These are phyloP conservation scores for Chytriomyces hyalinus DNA, from an alignment of 192 early-diverging fungal genomes.

Conservation along the genomic window DNA sequence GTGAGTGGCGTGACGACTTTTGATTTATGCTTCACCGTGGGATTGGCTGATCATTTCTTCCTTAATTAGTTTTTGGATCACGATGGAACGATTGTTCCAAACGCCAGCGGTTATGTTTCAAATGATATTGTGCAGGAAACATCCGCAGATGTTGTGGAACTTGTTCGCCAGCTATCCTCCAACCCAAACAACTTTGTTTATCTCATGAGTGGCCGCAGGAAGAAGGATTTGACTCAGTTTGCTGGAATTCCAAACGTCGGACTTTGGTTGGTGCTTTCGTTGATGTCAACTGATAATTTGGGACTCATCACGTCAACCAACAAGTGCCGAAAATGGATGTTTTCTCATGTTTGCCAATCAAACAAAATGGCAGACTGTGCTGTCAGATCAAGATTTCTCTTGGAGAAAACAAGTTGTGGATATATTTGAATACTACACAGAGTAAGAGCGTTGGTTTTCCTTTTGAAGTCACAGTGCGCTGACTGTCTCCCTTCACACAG, in stretches of 20 bases:
- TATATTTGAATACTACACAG: conserved; percentile 83
- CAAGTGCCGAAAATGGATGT: conserved; percentile 77
- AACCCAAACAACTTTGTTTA: conserved; percentile 54
- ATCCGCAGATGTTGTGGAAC: conserved; percentile 19
- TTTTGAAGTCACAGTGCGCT: conserved; percentile 4
- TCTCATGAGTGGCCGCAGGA: conserved; percentile 50
- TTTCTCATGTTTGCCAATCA: conserved; percentile 67
- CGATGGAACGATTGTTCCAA: conserved; percentile 51
- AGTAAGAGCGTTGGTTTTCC: conserved; percentile 46
- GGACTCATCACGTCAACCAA: not conserved
- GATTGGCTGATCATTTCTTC: not conserved
- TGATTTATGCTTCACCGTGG: conserved; percentile 5
- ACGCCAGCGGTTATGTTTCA: conserved; percentile 16
- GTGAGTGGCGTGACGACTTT: conserved; percentile 26
- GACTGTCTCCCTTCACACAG: conserved; percentile 28
- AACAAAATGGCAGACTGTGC: conserved; percentile 64
- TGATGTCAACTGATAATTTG: conserved; percentile 15
- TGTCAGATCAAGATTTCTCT: conserved; percentile 58
- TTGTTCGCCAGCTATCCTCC: conserved; percentile 36
- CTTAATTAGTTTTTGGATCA: conserved; percentile 50
- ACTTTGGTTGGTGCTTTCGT: conserved; percentile 40
- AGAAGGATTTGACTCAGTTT: conserved; percentile 47
- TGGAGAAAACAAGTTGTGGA: conserved; percentile 76
- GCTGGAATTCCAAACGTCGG: conserved; percentile 48
- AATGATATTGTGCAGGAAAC: conserved; percentile 33